Base-by-base conservation (phyloP, 805 yeast genomes). In the Candida methanosorbosa region DNA sequence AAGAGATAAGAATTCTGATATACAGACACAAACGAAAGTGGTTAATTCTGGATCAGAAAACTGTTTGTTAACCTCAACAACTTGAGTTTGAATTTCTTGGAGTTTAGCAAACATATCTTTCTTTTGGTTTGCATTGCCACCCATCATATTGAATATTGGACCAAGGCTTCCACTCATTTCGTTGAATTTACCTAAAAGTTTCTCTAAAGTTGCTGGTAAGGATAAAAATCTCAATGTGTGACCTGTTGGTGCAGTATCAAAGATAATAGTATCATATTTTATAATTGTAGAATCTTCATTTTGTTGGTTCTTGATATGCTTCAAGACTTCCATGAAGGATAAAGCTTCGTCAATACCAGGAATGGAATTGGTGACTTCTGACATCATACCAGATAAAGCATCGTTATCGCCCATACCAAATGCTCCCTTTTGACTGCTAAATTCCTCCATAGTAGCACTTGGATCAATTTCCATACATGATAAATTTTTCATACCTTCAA, bases 201-300 rank as follows among this genome's bases (percentile, higher is more conserved):
- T 86, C 49, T 87, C 94, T 41, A 92, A 66, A 4, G 96, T 88
- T 20, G 94, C 75, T 26, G 99, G 99, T 51, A 92, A 75, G 61
- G 88, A 96, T 57, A 92, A 69, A 59, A 92, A 92, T 52, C 99
- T 76, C 49, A 92, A 68, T 2, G 98, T 92, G 61, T 92, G 99
- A 25, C 99, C 99, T 0, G 99, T 92, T 48, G 99, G 99, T 0
- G 99, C 98, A n/a, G 99, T 92, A 59, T 92, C 99, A 52, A 92
- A 92, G 45, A 92, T 86, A 44, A 92, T 88, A 8, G 95, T 86
- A 46, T 83, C 86, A 56, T 82, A 92, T 31, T 68, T 68, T 40
- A 71, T 63, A 7, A 53, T 45, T 25, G 47, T 46, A 6, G 50
- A 38, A 38, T 52, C 54, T 17, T 54, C 57, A 19, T 44, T 49